Evolutionary conservation across 257 asterid species (phyloP), one percentile per base, ranked within the genome.

Genomic region (Solanum ahanhuiri): DNA sequence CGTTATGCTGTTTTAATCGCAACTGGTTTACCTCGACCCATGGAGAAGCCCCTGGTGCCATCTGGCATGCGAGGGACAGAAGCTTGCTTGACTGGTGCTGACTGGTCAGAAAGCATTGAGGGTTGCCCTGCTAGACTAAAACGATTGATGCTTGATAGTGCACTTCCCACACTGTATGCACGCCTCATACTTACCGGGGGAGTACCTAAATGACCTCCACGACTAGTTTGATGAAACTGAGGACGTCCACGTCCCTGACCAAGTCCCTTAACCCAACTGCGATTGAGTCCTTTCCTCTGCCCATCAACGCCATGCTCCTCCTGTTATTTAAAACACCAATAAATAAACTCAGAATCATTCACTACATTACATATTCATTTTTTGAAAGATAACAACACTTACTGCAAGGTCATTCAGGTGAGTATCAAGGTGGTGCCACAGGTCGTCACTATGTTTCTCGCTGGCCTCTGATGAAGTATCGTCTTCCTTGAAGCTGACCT

Each of bases 31-130:
- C 99, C 99, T 83, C 99, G 93, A 57, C 99, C 99, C 96, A 95
- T 87, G 5, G 97, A 93, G 91, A 96, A 96, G 58, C 99, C 99
- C 88, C 89, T 91, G 33, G 98, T 96, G 25, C 99, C 99, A 87
- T 96, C 99, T 4, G 99, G 98, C 98, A 93, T 95, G 67, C 98
- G 96, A 72, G 99, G 99, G 69, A 91, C 96, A 7, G 92, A 86
- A 88, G 95, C 73, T 86, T 91, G 88, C 90, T 91, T 92, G 28
- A 84, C 87, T 81, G 67, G 20, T 81, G 84, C 20, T 37, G 87
- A 85, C 79, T 92, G 96, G 60, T 95, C 96, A 18, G 84, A 48
- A 1, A 81, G 83, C 67, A 71, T 87, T 66, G n/a, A 48, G 30
- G 84, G 25, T 3, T 81, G 43, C 69, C 84, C 84, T 81, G 84